Percentiles rank a stretch among this genome's conserved stretches.
phyloP scores from a whole-genome alignment of 2,329 filamentous ascomycete species.

The Cordyceps javanica region DNA sequence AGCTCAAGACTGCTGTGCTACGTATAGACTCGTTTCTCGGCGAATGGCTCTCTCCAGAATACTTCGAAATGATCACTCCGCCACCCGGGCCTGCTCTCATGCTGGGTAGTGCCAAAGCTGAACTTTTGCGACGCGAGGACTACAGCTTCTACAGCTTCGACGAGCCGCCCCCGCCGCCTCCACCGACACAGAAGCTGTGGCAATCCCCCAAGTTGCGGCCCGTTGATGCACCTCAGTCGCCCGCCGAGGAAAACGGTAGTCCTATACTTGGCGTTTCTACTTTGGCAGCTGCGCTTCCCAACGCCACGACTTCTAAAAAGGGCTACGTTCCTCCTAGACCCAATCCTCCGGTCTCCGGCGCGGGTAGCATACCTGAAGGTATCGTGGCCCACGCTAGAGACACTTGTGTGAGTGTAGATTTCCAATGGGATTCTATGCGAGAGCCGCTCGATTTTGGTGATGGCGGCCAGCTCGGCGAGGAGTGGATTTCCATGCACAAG shows the following conservation, averaged over 20 bases:
- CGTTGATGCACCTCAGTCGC: conserved; percentile 15
- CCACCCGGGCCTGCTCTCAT: conserved; percentile 82
- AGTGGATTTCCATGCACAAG: conserved; percentile 94
- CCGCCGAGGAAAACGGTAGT: conserved; percentile 22
- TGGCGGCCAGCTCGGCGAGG: conserved; percentile 82
- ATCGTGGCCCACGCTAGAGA: conserved; percentile 89
- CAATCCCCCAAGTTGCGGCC: conserved; percentile 3
- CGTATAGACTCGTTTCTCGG: conserved; percentile 89
- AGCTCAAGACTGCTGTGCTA: conserved; percentile 54
- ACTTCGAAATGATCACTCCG: conserved; percentile 87
- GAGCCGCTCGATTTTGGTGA: conserved; percentile 75
- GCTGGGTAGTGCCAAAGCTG: conserved; percentile 82
- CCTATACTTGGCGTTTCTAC: conserved; percentile 22
- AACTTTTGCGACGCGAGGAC: conserved; percentile 72
- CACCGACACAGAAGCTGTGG: conserved; percentile 12
- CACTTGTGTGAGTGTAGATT: conserved; percentile 80
- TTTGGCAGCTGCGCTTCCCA: conserved; percentile 30
- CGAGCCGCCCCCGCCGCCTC: conserved; percentile 18
- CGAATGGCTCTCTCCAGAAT: conserved; percentile 90
- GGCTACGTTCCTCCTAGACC: conserved; percentile 73
- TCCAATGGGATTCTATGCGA: conserved; percentile 91
- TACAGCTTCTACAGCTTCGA: conserved; percentile 40
- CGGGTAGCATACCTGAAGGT: conserved; percentile 76
- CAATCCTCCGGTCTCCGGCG: conserved; percentile 73
- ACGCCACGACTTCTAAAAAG: conserved; percentile 22